Evolutionary conservation across 2,329 filamentous ascomycete species (phyloP).

Genomic region (Nigrospora sphaerica): DNA sequence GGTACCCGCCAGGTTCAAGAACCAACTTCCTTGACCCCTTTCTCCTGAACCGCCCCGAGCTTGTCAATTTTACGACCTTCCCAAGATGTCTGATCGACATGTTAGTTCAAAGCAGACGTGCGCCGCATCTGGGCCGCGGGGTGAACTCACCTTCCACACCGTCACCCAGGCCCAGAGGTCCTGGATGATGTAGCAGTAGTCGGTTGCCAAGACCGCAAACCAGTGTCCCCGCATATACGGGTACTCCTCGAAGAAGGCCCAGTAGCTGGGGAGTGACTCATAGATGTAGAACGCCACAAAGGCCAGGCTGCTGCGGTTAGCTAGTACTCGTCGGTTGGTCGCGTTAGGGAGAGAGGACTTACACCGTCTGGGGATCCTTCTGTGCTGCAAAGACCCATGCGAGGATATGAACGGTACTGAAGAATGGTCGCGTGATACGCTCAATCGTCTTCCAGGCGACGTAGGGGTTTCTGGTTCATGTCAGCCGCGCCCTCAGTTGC

Average conservation of each 20-base stretch:
- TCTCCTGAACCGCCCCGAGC: no score
- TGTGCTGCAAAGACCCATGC: neutral
- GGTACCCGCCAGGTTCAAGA: no score
- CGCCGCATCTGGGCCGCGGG: no score
- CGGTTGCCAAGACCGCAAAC: slow-evolving; percentile 1
- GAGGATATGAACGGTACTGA: slow-evolving; percentile 1
- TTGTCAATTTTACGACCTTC: neutral
- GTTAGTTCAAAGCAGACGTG: no score
- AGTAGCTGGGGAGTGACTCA: slow-evolving; percentile 32
- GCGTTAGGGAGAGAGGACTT: slow-evolving; percentile 5
- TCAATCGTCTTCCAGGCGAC: slow-evolving; percentile 4
- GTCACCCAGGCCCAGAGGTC: slow-evolving; percentile 4
- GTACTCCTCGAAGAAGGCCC: slow-evolving; percentile 37
- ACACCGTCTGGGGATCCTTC: neutral
- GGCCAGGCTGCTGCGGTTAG: slow-evolving; percentile 25
- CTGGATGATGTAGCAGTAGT: slow-evolving; percentile 5
- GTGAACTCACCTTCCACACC: slow-evolving; percentile 35
- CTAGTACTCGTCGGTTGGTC: neutral
- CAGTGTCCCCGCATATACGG: slow-evolving; percentile 6
- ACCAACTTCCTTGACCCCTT: no score
- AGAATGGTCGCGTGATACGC: neutral
- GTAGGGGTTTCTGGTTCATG: neutral
- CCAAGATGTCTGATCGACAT: neutral
- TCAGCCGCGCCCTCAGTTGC: neutral
- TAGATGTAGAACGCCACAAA: slow-evolving; percentile 39